Conservation (phyloP, 306 rosid species). For the Macrotyloma uniflorum region DNA sequence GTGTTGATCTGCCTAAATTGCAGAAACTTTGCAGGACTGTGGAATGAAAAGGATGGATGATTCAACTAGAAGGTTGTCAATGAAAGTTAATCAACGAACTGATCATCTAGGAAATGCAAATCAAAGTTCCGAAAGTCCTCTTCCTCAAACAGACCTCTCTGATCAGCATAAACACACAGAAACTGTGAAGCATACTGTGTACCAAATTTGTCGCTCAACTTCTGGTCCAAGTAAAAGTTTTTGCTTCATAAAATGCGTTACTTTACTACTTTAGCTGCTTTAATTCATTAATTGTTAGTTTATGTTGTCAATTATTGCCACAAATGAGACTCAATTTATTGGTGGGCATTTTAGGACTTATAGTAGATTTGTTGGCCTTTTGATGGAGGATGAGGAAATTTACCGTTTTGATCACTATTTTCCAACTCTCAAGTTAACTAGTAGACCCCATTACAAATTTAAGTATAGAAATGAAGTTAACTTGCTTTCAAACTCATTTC, state of each 20-base stretch:
- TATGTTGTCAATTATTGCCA: not conserved
- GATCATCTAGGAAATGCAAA: constrained; percentile 32
- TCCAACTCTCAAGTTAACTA: not conserved
- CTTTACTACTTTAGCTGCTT: constrained; percentile 3
- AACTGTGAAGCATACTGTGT: constrained; percentile 51
- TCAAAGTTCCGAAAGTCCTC: constrained; percentile 39
- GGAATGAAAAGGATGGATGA: constrained; percentile 35
- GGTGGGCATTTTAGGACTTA: not conserved
- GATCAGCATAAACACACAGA: constrained; percentile 41
- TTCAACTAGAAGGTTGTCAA: constrained; percentile 32
- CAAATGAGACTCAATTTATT: not conserved
- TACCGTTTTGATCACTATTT: not conserved
- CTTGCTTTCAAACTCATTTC: not conserved
- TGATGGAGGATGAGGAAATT: not conserved
- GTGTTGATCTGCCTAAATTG: constrained; percentile 29
- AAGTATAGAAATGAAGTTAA: not conserved
- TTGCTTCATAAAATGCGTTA: constrained; percentile 19
- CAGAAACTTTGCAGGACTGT: constrained; percentile 40
- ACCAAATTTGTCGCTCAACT: constrained; percentile 47
- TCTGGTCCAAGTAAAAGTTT: constrained; percentile 45
- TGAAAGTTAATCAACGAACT: constrained; percentile 30
- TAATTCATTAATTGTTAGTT: not conserved
- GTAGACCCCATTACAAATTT: not conserved
- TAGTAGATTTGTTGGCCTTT: constrained; percentile 9
- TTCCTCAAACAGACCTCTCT: constrained; percentile 32